Percentiles rank a stretch among this genome's conserved stretches.
Evolutionary conservation across 306 rosid species (phyloP).

Genomic region (Cyclanthera cordifolia): DNA sequence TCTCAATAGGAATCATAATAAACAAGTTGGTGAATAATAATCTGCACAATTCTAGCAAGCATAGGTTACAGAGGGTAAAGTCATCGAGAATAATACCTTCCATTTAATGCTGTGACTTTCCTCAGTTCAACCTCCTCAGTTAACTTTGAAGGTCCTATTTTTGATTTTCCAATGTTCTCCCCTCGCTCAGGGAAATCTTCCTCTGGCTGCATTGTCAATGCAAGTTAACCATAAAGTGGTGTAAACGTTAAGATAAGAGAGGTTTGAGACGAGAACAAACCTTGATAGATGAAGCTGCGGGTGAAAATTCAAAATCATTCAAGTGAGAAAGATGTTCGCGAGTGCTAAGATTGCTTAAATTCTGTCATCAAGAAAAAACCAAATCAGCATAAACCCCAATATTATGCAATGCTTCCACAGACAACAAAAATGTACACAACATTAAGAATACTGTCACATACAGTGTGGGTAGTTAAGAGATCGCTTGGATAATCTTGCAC

Average conservation of each 20-base stretch:
- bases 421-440: constrained; percentile 8
- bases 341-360: constrained; percentile 33
- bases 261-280: constrained; percentile 23
- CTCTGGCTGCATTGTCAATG: constrained; percentile 72
- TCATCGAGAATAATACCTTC: constrained; percentile 39
- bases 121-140: constrained; percentile 44
- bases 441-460: constrained; percentile 18
- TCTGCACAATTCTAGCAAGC: background rate
- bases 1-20: background rate
- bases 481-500: constrained; percentile 38
- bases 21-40: background rate
- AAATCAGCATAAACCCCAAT: constrained; percentile 22
- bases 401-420: background rate
- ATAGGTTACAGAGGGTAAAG: background rate
- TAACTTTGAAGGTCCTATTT: constrained; percentile 30
- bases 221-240: constrained; percentile 19
- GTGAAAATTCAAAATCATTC: constrained; percentile 75
- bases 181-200: constrained; percentile 37
- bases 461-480: constrained; percentile 30
- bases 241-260: background rate
- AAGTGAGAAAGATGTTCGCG: constrained; percentile 34
- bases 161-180: constrained; percentile 23
- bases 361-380: constrained; percentile 35
- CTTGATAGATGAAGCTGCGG: constrained; percentile 71
- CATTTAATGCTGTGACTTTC: constrained; percentile 33